Evolutionary conservation across 2,329 filamentous ascomycete genomes (phyloP).

Genomic region (Colletotrichum sp.): DNA sequence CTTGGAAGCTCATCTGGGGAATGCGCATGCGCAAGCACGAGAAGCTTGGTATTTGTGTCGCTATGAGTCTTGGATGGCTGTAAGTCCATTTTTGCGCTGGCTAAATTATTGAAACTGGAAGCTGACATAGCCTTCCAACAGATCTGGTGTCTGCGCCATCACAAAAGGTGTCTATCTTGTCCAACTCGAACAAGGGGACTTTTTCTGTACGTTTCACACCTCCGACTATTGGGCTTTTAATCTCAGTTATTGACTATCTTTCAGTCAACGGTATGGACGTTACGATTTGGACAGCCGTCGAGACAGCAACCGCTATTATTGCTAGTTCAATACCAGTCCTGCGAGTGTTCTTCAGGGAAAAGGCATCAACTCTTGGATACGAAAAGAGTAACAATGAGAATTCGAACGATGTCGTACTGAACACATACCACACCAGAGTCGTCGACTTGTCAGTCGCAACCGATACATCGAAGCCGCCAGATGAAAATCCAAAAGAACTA

Average conservation of each 20-base stretch:
- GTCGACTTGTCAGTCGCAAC: neutral
- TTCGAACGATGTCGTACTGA: neutral
- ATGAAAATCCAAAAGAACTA: neutral
- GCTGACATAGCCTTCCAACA: neutral
- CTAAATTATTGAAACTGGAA: neutral
- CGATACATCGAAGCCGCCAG: neutral
- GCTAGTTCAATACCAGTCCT: conserved; percentile 37
- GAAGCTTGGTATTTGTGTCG: conserved; percentile 32
- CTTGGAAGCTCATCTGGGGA: conserved; percentile 33
- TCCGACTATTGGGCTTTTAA: neutral
- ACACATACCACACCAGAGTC: neutral
- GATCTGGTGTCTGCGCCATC: conserved; percentile 2
- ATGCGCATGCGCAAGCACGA: conserved; percentile 33
- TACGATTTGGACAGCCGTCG: conserved; percentile 32
- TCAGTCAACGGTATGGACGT: conserved; percentile 24
- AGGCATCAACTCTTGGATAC: conserved; percentile 5
- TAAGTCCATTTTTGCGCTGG: conserved; percentile 6
- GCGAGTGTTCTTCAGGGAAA: conserved; percentile 29
- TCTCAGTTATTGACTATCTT: rapidly evolving
- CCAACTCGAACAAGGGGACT: neutral
- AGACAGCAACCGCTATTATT: conserved; percentile 30
- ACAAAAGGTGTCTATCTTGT: conserved; percentile 12
- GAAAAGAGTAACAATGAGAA: neutral
- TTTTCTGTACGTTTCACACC: neutral
- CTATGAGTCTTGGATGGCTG: conserved; percentile 27